These are phyloP conservation scores for Prunus fruticosa DNA, from an alignment of 306 rosid genomes.

Conservation along the genomic window DNA sequence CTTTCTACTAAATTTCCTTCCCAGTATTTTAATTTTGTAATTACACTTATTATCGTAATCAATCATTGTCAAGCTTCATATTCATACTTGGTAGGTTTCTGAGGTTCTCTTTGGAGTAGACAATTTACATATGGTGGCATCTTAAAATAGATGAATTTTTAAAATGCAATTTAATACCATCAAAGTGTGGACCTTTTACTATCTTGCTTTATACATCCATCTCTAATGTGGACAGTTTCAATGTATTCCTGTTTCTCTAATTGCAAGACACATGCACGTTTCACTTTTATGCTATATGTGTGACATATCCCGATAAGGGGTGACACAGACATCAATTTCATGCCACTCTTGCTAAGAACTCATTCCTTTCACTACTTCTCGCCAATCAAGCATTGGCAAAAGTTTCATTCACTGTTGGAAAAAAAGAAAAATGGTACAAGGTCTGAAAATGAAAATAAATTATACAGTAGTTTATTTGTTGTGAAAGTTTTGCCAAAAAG, in stretches of 20 bases:
- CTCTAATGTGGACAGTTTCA: background rate
- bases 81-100: background rate
- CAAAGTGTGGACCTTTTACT: no score
- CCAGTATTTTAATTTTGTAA: slow-evolving; percentile 16
- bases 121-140: background rate
- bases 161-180: background rate
- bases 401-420: background rate
- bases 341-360: background rate
- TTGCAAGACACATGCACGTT: background rate
- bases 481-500: background rate
- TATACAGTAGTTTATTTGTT: background rate
- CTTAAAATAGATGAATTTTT: background rate
- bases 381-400: background rate
- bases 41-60: background rate
- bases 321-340: background rate
- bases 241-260: background rate
- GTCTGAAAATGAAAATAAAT: background rate
- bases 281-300: background rate
- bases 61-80: slow-evolving; percentile 1
- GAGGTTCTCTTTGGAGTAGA: background rate
- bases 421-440: background rate
- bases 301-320: no score
- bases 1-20: background rate
- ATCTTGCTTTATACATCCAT: background rate
- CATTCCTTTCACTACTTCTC: background rate